Percentiles rank a stretch among this genome's conserved stretches.
These are phyloP conservation scores for Triangularia verruculosa DNA, from an alignment of 2,329 filamentous ascomycete species.

Conservation along the genomic window DNA sequence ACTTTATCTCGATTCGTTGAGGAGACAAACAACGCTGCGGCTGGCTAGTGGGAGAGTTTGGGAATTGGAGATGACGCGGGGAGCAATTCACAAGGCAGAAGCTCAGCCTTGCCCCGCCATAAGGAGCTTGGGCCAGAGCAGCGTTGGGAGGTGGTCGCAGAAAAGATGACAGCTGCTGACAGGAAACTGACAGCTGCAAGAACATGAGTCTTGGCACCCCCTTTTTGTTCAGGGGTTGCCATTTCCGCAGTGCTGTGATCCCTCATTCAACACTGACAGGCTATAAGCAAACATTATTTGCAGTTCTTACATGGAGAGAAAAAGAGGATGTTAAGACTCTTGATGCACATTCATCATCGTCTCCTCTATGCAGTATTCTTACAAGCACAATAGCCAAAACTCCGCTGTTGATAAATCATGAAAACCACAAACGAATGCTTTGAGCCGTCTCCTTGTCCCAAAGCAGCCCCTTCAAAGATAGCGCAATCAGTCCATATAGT, in stretches of 20 bases:
- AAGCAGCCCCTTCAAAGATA: not conserved
- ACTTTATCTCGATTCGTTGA: not conserved
- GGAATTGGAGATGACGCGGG: slow-evolving; percentile 12
- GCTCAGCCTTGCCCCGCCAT: slow-evolving; percentile 25
- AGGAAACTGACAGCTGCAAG: slow-evolving; percentile 1
- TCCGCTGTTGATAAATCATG: not conserved
- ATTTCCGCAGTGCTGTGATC: no score
- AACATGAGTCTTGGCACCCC: not conserved
- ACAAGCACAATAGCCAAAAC: not conserved
- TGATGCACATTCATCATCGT: not conserved
- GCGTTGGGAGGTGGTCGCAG: not conserved
- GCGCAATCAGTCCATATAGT: not conserved
- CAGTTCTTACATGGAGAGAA: no score
- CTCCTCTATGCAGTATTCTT: not conserved
- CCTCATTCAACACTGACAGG: no score
- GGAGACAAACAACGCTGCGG: not conserved
- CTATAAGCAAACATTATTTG: no score
- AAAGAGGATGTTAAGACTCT: not conserved
- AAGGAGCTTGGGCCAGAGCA: slow-evolving; percentile 8
- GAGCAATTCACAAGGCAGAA: slow-evolving; percentile 24
- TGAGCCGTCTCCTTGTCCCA: not conserved
- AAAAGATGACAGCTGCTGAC: slow-evolving; percentile 1
- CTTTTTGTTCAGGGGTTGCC: slow-evolving; percentile 1
- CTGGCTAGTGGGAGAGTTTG: not conserved
- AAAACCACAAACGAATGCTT: not conserved